Evolutionary conservation across 1,284 basidiomycete species (phyloP).

Genomic region (Mrakiaceae sp.): DNA sequence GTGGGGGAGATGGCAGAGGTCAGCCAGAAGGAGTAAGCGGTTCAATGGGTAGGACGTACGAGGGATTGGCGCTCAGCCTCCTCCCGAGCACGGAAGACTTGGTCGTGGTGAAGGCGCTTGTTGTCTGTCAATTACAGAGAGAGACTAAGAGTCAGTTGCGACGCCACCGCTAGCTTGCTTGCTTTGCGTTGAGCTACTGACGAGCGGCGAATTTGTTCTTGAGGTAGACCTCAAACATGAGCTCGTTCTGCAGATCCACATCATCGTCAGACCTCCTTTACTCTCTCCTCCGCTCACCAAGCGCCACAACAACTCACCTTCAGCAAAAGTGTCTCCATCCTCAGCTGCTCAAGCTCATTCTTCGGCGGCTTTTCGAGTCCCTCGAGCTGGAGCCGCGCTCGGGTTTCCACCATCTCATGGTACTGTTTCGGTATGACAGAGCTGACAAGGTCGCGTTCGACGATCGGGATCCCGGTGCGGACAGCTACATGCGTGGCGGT

Average conservation of each 20-base stretch:
- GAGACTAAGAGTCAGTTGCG: neutral
- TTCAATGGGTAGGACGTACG: neutral
- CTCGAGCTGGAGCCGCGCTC: no score
- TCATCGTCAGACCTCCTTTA: no score
- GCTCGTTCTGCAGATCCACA: constrained; percentile 2
- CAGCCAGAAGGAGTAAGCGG: neutral
- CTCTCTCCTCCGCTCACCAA: no score
- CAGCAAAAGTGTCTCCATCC: no score
- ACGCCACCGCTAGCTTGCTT: no score
- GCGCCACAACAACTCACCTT: no score
- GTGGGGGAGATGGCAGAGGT: neutral
- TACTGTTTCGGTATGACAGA: neutral
- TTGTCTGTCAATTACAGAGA: constrained; percentile 1
- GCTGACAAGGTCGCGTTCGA: neutral
- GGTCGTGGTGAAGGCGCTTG: constrained; percentile 5
- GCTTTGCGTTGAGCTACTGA: neutral
- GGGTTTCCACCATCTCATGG: neutral
- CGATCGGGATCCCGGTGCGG: neutral
- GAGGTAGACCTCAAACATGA: constrained; percentile 14
- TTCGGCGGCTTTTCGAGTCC: no score
- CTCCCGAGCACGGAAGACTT: neutral
- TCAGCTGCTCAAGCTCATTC: no score
- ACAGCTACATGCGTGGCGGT: no score
- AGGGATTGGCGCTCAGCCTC: constrained; percentile 9
- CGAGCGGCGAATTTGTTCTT: constrained; percentile 9